Conservation (phyloP, 176 grass and related monocot species). For the Aechmea fasciata region DNA sequence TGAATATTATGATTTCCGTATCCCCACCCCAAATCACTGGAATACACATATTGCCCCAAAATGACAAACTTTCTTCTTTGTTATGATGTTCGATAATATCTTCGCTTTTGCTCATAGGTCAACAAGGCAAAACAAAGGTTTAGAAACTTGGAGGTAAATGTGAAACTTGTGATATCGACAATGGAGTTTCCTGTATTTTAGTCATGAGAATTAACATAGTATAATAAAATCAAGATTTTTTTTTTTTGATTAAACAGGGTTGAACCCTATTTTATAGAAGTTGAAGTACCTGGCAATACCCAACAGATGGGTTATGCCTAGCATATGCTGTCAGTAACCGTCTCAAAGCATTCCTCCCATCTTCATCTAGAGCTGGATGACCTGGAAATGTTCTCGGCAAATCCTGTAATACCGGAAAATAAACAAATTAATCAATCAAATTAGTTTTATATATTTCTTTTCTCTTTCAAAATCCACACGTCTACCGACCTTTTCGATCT, state of each 20-base stretch:
- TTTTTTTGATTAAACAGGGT: no score
- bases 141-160: no score
- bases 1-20: no score
- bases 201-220: neutral
- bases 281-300: conserved; percentile 82
- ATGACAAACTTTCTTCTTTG: no score
- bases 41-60: no score
- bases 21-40: no score
- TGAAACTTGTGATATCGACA: no score
- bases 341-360: conserved; percentile 96
- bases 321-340: conserved; percentile 95
- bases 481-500: conserved; percentile 87
- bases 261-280: no score
- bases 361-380: conserved; percentile 87
- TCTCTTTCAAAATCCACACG: neutral
- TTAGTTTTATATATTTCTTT: neutral
- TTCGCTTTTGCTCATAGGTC: no score
- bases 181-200: neutral
- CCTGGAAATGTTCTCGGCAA: conserved; percentile 99
- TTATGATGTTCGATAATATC: no score
- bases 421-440: conserved; percentile 4
- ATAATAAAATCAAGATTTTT: conserved; percentile 7
- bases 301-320: conserved; percentile 94
- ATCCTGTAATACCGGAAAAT: conserved; percentile 38
- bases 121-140: no score